phyloP scores from a whole-genome alignment of 768 basidiomycete genomes.

The Daedaleopsis nitida region DNA sequence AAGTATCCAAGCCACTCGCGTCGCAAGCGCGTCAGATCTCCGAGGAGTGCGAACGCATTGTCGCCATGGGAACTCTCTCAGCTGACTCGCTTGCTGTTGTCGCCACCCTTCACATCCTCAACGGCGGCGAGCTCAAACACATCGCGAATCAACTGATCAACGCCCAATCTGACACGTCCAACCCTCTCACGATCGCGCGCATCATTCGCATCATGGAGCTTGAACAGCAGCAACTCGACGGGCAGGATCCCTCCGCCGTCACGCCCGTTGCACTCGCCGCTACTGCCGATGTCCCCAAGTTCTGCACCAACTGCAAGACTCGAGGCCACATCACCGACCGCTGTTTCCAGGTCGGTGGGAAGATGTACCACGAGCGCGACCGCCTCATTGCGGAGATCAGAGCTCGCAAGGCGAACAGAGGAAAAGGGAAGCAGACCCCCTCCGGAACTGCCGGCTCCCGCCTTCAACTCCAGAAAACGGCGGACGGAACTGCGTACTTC shows the following conservation, averaged over 20 bases:
- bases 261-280: background rate
- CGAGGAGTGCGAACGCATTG: background rate
- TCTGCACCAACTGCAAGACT: too few species aligned
- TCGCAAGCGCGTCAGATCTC: background rate
- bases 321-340: too few species aligned
- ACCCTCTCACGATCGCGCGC: background rate
- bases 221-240: background rate
- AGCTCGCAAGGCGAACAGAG: too few species aligned
- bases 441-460: too few species aligned
- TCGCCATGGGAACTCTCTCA: background rate
- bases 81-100: slow-evolving; percentile 4
- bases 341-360: background rate
- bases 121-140: background rate
- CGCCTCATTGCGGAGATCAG: background rate
- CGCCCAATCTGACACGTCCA: background rate
- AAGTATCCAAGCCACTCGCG: background rate
- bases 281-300: too few species aligned
- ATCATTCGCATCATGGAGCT: background rate
- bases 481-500: too few species aligned
- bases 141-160: background rate
- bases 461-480: too few species aligned
- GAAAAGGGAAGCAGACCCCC: too few species aligned
- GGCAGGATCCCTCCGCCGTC: background rate
- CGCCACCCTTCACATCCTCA: background rate
- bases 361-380: background rate